Evolutionary conservation across 2,329 filamentous ascomycete genomes (phyloP).

Genomic region (Aspergillus thermomutatus): DNA sequence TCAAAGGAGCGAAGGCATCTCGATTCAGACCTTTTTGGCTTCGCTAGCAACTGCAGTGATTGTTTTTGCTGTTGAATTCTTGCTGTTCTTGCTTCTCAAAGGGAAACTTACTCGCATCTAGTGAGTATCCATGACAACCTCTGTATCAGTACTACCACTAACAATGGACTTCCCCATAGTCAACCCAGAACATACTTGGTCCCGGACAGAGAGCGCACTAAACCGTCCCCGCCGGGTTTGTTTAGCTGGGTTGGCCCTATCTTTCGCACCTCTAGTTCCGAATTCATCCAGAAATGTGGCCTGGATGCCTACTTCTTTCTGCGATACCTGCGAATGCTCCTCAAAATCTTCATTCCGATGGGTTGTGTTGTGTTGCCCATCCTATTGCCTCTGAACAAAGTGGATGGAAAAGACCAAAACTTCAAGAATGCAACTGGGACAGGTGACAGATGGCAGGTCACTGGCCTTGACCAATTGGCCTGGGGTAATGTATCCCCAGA

Average conservation of each 20-base stretch:
- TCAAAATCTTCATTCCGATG: slow-evolving; percentile 89
- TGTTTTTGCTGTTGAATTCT: slow-evolving; percentile 61
- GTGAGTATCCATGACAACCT: slow-evolving; percentile 47
- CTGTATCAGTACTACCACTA: neutral
- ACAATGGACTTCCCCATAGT: slow-evolving; percentile 39
- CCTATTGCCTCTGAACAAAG: slow-evolving; percentile 77
- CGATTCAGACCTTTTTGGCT: slow-evolving; percentile 57
- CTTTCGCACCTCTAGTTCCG: slow-evolving; percentile 70
- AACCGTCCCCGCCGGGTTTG: slow-evolving; percentile 62
- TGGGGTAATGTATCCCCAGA: slow-evolving; percentile 77
- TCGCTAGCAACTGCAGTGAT: slow-evolving; percentile 61
- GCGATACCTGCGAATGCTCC: slow-evolving; percentile 78
- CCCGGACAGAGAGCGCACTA: slow-evolving; percentile 76
- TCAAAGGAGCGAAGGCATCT: slow-evolving; percentile 34
- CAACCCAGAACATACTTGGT: slow-evolving; percentile 84
- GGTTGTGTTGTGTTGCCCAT: slow-evolving; percentile 76
- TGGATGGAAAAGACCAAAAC: slow-evolving; percentile 64
- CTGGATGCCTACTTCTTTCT: slow-evolving; percentile 97
- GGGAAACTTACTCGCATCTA: slow-evolving; percentile 80
- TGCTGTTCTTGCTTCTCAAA: slow-evolving; percentile 72
- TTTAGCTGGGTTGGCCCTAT: slow-evolving; percentile 53
- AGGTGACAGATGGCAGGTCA: slow-evolving; percentile 47
- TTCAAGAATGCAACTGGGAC: slow-evolving; percentile 40
- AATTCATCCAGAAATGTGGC: slow-evolving; percentile 92
- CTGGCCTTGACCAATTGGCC: slow-evolving; percentile 75